These are phyloP conservation scores for Samsoniella hepiali DNA, from an alignment of 2,329 filamentous ascomycete genomes.

Conservation along the genomic window DNA sequence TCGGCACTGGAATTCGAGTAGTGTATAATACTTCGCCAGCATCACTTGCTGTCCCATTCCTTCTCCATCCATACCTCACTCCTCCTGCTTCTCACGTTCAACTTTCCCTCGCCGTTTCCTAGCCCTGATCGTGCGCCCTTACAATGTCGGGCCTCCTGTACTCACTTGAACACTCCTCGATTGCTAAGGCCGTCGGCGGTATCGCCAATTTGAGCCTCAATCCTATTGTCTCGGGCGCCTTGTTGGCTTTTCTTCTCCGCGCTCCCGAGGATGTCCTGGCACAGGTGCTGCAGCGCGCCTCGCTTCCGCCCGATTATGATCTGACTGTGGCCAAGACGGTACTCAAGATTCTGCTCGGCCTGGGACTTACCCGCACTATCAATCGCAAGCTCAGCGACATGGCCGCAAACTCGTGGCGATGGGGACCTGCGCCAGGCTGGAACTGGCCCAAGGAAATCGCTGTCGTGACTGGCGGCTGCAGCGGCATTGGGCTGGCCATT, in stretches of 20 bases:
- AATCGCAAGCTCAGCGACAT: slow-evolving; percentile 21
- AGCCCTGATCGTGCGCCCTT: background rate
- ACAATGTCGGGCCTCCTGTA: slow-evolving; percentile 14
- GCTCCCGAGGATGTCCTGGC: slow-evolving; percentile 5
- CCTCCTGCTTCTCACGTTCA: background rate
- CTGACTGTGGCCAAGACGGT: slow-evolving; percentile 10
- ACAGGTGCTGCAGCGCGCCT: slow-evolving; percentile 11
- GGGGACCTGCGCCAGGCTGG: slow-evolving; percentile 21
- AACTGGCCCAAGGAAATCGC: slow-evolving; percentile 41
- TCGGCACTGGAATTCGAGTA: no score
- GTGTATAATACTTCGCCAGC: background rate
- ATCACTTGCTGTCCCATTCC: background rate
- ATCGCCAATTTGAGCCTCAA: slow-evolving; percentile 3
- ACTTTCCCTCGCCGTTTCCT: background rate
- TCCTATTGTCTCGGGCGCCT: slow-evolving; percentile 9
- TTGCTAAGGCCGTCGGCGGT: background rate
- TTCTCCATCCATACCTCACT: background rate
- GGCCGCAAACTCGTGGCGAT: slow-evolving; percentile 21
- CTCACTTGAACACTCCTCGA: slow-evolving; percentile 4
- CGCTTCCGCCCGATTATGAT: slow-evolving; percentile 11
- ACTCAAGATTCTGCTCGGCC: slow-evolving; percentile 18
- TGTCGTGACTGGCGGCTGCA: slow-evolving; percentile 68
- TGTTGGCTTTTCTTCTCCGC: slow-evolving; percentile 6
- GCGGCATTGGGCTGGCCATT: slow-evolving; percentile 64
- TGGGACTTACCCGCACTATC: slow-evolving; percentile 17